Evolutionary conservation across 768 basidiomycete genomes (phyloP).

Genomic region (Trametes meyenii): DNA sequence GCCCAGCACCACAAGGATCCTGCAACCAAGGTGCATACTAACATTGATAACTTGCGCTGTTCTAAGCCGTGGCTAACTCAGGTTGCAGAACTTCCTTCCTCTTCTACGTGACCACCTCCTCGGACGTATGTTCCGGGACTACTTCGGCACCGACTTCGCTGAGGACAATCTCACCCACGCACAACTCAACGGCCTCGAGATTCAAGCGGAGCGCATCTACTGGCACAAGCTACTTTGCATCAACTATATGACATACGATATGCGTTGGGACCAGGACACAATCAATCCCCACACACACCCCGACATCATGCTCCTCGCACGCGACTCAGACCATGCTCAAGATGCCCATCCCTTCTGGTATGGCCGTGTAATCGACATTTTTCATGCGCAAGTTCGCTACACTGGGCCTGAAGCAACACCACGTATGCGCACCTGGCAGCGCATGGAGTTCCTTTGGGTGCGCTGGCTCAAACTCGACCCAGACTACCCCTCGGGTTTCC

Average conservation of each 20-base stretch:
- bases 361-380: slow-evolving; percentile 30
- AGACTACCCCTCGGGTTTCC: slow-evolving; percentile 11
- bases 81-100: no score
- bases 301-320: slow-evolving; percentile 35
- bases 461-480: slow-evolving; percentile 38
- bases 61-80: no score
- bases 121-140: no score
- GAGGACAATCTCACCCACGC: slow-evolving; percentile 29
- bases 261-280: slow-evolving; percentile 42
- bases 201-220: slow-evolving; percentile 33
- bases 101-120: no score
- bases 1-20: slow-evolving; percentile 28
- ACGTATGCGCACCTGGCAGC: not conserved
- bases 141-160: slow-evolving; percentile 31
- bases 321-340: not conserved
- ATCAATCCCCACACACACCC: slow-evolving; percentile 42
- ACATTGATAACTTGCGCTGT: not conserved
- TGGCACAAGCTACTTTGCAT: slow-evolving; percentile 35
- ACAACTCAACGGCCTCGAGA: slow-evolving; percentile 10
- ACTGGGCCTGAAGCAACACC: not conserved
- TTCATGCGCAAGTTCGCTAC: slow-evolving; percentile 23
- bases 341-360: slow-evolving; percentile 30
- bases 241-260: slow-evolving; percentile 47
- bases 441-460: slow-evolving; percentile 39
- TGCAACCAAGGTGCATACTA: slow-evolving; percentile 29